phyloP scores from a whole-genome alignment of 495 filamentous ascomycete species.

The Neurospora africana region DNA sequence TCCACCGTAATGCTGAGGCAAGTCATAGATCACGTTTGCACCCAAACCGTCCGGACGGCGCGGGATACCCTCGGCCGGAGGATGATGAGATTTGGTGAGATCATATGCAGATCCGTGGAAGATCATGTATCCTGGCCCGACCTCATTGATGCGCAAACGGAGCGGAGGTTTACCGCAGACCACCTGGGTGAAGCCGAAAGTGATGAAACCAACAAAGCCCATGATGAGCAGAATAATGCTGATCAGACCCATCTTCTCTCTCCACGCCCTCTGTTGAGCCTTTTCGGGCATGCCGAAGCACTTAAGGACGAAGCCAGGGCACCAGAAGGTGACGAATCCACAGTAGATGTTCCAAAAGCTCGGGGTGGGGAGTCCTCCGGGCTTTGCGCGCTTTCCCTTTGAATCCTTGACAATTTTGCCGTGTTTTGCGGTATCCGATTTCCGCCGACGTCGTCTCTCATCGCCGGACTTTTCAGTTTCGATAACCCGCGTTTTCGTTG shows the following conservation, averaged over 20 bases:
- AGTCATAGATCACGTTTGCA: conserved; percentile 78
- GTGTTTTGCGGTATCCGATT: conserved; percentile 23
- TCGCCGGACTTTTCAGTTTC: conserved; percentile 29
- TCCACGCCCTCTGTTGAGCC: conserved; percentile 87
- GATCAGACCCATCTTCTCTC: conserved; percentile 96
- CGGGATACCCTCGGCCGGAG: conserved; percentile 68
- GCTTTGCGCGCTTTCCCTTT: conserved; percentile 41
- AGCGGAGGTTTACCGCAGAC: conserved; percentile 64
- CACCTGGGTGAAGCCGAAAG: conserved; percentile 86
- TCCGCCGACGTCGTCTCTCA: conserved; percentile 16
- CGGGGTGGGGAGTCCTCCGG: conserved; percentile 63
- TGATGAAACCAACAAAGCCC: conserved; percentile 86
- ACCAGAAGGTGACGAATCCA: conserved; percentile 87
- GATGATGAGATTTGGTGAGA: conserved; percentile 61
- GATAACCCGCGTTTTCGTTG: conserved; percentile 10
- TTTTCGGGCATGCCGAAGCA: conserved; percentile 85
- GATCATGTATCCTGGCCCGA: conserved; percentile 79
- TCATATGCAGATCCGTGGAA: conserved; percentile 88
- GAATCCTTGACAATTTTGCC: conserved; percentile 49
- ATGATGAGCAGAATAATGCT: conserved; percentile 86
- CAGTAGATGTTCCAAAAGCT: conserved; percentile 96
- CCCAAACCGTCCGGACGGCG: conserved; percentile 25
- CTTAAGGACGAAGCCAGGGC: conserved; percentile 69
- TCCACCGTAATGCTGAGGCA: conserved; percentile 69
- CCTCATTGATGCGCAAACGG: conserved; percentile 70